Evolutionary conservation across 1,139 yeast species (phyloP), one percentile per base, ranked within the genome.

Genomic region (Diutina sp.): DNA sequence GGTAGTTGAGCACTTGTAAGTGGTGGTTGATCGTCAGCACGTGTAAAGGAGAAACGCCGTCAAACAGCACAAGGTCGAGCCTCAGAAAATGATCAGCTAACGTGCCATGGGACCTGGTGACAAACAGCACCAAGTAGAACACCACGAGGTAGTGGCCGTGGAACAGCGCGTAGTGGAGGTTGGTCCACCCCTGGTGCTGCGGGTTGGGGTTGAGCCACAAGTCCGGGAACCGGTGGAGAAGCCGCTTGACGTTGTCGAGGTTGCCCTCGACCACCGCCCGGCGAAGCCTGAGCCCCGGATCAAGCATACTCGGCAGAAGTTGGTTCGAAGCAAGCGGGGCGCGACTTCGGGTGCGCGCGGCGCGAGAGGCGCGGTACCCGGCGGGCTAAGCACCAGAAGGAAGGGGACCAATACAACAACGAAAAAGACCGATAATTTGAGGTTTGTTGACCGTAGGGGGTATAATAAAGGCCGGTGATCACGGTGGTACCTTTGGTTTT

Each of bases 121-220:
- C 67, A 57, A 67, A 66, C 29, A 76, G 69, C 18, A 81, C 67
- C 16, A 81, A 61, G 59, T 80, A 79, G 57, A 84, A 90, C 65
- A 96, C 87, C 6, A 90, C 79, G 58, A 89, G 78, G 65, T 87
- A 88, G 62, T 87, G 81, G 41, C 97, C 97, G 63, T 87, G 73
- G 65, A 71, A 87, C 8, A 95, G 84, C 0, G 97, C 93, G 69
- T 90, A 90, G 69, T 91, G 98, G 55, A 91, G 75, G 56, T 90
- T 87, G 51, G 88, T 78, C 97, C 97, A 91, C 0, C 98, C 98
- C 63, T 86, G 83, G 51, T 73, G 59, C 14, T 84, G 74, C 18
- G 72, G 67, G 66, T 93, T 91, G 28, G 83, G 76, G 65, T 90
- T 89, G 57, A 85, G 83, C 69, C 95, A 73, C 54, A 90, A 73